Evolutionary conservation across 352 stramenopile species (phyloP), one percentile per base, ranked within the genome.

Genomic region (Phytopythium kandeliae): DNA sequence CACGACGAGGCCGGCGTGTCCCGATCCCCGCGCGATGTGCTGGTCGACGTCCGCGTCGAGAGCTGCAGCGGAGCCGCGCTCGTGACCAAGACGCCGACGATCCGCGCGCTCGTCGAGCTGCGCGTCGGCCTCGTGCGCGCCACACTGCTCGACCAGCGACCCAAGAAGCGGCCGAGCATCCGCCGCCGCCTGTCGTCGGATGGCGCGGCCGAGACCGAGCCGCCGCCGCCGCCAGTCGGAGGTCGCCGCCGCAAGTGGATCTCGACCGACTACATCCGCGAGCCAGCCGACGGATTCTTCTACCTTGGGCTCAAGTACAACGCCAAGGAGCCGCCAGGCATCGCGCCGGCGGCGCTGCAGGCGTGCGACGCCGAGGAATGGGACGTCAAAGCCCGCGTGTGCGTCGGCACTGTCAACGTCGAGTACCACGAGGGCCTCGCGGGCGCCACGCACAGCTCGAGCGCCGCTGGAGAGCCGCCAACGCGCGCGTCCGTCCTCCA

Each of bases 301-400:
- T 92, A 89, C 54, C 22, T 86, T 36, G 80, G 80, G 5, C 41
- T 89, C 34, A 86, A 76, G 44, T 89, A 88, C 57, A 77, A 52
- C 35, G 47, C 47, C 47, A 52, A 52, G 35, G 47, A 52, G 26
- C 28, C 54, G 5, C 36, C 38, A 10, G 37, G 31, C 4, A 30
- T 41, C 2, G 4, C 45, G 15, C 51, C 50, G 4, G 33, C 38
- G 12, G 45, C 48, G 6, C 38, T 57, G 0, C 34, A 55, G 25
- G 41, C 45, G 1, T 37, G 59, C 11, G 40, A 54, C 19, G 58
- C 64, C 21, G 61, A 74, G 12, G 58, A 71, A 22, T 74, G 74
- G 57, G 66, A 77, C n/a, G 28, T 87, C 38, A 86, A 86, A 43
- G 75, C 64, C 2, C 76, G 78, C 55, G 44, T 89, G 17, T 86